Percentiles rank a stretch among this genome's conserved stretches.
Evolutionary conservation across 331 rosid species (phyloP).

Genomic region (Phaseolus coccineus): DNA sequence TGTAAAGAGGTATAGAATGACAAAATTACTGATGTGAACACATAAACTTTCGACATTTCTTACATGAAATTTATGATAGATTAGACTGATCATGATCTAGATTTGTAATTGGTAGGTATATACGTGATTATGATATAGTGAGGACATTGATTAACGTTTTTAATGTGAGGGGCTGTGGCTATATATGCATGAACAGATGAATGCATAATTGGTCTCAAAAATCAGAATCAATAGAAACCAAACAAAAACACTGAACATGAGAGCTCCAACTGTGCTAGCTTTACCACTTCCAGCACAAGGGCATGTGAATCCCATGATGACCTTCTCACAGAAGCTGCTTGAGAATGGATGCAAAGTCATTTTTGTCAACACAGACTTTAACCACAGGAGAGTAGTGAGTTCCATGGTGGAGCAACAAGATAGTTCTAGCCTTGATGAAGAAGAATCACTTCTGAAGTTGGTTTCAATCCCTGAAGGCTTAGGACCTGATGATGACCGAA

Average conservation of each 20-base stretch:
- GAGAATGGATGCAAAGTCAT: conserved; percentile 38
- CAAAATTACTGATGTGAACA: too few relatives aligned
- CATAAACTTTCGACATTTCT: too few relatives aligned
- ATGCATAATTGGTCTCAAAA: too few relatives aligned
- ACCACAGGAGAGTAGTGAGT: conserved; percentile 11
- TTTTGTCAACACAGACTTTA: conserved; percentile 36
- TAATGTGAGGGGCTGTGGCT: too few relatives aligned
- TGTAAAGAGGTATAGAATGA: too few relatives aligned
- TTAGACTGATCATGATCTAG: too few relatives aligned
- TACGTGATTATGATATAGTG: too few relatives aligned
- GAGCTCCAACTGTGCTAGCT: conserved; percentile 33
- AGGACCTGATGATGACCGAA: conserved; percentile 39
- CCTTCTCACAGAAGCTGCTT: conserved; percentile 10
- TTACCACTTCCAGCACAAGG: conserved; percentile 51
- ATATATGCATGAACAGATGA: too few relatives aligned
- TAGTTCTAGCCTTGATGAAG: not conserved
- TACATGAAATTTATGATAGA: too few relatives aligned
- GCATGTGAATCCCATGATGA: conserved; percentile 44
- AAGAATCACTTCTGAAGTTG: not conserved
- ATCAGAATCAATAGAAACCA: too few relatives aligned
- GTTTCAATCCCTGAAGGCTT: conserved; percentile 43
- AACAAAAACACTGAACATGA: conserved; percentile 11
- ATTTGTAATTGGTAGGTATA: too few relatives aligned
- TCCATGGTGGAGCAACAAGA: not conserved
- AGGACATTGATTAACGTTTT: too few relatives aligned